Evolutionary conservation across 352 stramenopile genomes (phyloP).

Genomic region (Bremia lactucae): DNA sequence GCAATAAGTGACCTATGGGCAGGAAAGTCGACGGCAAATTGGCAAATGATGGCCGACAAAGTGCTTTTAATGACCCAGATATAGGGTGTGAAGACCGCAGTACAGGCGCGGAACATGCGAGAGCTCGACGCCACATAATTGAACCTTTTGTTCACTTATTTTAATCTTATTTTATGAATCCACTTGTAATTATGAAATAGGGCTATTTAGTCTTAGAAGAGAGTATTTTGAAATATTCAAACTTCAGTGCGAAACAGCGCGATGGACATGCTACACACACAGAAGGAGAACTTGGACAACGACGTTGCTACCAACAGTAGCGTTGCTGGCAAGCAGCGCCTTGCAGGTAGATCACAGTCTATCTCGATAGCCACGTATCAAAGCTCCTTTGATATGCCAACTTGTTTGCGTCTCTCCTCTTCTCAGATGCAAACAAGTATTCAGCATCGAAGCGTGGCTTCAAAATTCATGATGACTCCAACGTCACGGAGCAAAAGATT

Average conservation of each 20-base stretch:
- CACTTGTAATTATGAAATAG: too few species aligned
- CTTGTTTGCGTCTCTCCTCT: not conserved
- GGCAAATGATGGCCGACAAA: not conserved
- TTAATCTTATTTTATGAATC: constrained; percentile 20
- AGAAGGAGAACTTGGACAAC: constrained; percentile 68
- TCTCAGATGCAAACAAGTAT: constrained; percentile 12
- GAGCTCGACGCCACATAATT: constrained; percentile 21
- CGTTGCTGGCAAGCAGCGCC: constrained; percentile 18
- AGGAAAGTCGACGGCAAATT: not conserved
- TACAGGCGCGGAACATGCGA: constrained; percentile 11
- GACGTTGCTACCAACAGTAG: constrained; percentile 7
- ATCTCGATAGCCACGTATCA: not conserved
- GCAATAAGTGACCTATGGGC: not conserved
- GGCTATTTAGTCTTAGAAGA: too few species aligned
- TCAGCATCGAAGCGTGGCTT: constrained; percentile 28
- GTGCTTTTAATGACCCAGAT: not conserved
- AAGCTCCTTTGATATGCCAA: not conserved
- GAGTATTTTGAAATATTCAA: constrained; percentile 20
- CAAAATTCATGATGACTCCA: constrained; percentile 30
- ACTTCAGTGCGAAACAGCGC: not conserved
- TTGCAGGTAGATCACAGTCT: constrained; percentile 11
- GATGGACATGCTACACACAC: constrained; percentile 52
- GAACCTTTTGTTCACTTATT: too few species aligned
- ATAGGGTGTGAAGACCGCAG: constrained; percentile 2
- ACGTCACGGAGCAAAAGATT: constrained; percentile 28